Evolutionary conservation across 768 basidiomycete species (phyloP), one percentile per base, ranked within the genome.

Genomic region (Xerocomellus amylosporus): DNA sequence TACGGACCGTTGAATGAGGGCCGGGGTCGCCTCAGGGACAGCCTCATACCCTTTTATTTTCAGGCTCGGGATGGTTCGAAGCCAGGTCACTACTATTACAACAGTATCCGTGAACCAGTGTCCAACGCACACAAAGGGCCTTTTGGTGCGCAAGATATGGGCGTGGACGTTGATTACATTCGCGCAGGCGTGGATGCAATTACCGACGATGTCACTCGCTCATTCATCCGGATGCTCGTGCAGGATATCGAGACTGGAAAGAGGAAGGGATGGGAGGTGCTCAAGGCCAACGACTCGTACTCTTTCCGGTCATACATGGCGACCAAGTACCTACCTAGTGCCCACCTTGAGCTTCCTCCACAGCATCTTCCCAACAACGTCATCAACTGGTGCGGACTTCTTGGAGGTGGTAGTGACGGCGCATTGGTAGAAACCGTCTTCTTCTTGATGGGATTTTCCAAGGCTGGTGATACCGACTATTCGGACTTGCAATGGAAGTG

Each of bases 271-370:
- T 72, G 67, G 68, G 46, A 71, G 2, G 50, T 58, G 0, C 49
- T 73, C 49, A 64, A 49, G 61, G 49, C 49, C 20, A 63, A 60
- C 24, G 68, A 74, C 22, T 48, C 49, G 8, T 59, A 70, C 57
- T 64, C 73, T 12, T 43, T 62, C 6, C 58, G 71, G 8, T 56
- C 61, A 4, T 59, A 63, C 49, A 63, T 63, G 58, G 48, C 54
- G 28, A 28, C 52, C 20, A 59, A 64, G 50, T 66, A 67, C 34
- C 38, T 64, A 1, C 60, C 60, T 8, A 65, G 67, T 37, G 20
- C 24, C 13, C 44, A 46, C 44, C 51, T 68, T 26, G 42, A 41
- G 5, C 43, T 67, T 19, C 59, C 68, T 19, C 50, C 53, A 1
- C 31, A 41, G 12, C 51, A 63, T 38, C 61, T 63, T 38, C 37